These are phyloP conservation scores for Fragosphaeria purpurea DNA, from an alignment of 2,329 filamentous ascomycete species.

Conservation along the genomic window DNA sequence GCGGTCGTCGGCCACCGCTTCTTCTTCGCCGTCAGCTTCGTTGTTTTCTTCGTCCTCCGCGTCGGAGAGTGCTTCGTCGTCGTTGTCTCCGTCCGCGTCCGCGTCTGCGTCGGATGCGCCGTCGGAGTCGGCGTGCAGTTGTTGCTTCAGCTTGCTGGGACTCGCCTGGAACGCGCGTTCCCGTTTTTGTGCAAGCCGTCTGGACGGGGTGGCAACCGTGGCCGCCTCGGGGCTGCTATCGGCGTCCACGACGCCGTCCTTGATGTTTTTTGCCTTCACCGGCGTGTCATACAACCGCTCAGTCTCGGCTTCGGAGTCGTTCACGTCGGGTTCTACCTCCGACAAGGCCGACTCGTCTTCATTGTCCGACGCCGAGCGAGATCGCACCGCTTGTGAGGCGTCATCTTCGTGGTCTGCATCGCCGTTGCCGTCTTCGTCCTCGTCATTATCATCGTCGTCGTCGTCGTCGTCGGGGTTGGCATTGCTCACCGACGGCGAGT, in stretches of 20 bases:
- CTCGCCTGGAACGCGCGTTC: slow-evolving; percentile 29
- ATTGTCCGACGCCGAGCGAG: slow-evolving; percentile 14
- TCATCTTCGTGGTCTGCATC: slow-evolving; percentile 6
- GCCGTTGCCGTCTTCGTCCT: slow-evolving; percentile 12
- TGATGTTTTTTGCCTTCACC: slow-evolving; percentile 37
- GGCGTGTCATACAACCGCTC: slow-evolving; percentile 89
- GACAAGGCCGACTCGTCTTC: slow-evolving; percentile 38
- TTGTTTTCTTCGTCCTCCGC: slow-evolving; percentile 22
- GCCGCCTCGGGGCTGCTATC: slow-evolving; percentile 40
- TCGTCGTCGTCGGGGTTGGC: slow-evolving; percentile 14
- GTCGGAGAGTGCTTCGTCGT: slow-evolving; percentile 24
- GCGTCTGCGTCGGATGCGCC: slow-evolving; percentile 24
- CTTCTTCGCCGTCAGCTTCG: slow-evolving; percentile 21
- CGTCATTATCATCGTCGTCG: slow-evolving; percentile 6
- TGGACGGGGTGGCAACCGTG: slow-evolving; percentile 42
- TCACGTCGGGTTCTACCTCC: slow-evolving; percentile 36
- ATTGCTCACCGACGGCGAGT: slow-evolving; percentile 13
- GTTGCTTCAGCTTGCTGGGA: slow-evolving; percentile 65
- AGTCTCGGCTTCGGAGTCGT: slow-evolving; percentile 81
- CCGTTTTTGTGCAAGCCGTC: slow-evolving; percentile 5
- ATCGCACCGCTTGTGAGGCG: slow-evolving; percentile 12
- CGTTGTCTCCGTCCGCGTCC: slow-evolving; percentile 24
- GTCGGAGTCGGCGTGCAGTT: slow-evolving; percentile 29
- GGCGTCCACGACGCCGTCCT: slow-evolving; percentile 17
- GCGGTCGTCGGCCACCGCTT: slow-evolving; percentile 8